Conservation (phyloP, 2,329 filamentous ascomycete genomes). For the Sporothrix mexicana region DNA sequence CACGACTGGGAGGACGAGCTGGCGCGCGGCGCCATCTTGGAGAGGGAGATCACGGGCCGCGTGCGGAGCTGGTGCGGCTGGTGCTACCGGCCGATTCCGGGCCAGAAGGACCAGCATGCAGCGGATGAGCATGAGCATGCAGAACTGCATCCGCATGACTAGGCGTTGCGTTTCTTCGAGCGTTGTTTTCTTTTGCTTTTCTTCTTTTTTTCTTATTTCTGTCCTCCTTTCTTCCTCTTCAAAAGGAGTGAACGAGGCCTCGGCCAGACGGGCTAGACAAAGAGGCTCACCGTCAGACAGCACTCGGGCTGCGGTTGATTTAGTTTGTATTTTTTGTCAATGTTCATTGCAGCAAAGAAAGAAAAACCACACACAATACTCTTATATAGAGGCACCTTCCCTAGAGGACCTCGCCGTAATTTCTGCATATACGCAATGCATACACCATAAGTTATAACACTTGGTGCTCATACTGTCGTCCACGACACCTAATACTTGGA, state of each 20-base stretch:
- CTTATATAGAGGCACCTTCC: neutral
- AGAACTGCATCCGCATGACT: conserved; percentile 29
- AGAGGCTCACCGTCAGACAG: neutral
- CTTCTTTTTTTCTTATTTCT: conserved; percentile 2
- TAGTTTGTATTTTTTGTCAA: neutral
- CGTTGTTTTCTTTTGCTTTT: neutral
- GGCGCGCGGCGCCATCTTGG: conserved; percentile 67
- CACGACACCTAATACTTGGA: too few relatives aligned
- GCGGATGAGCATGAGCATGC: conserved; percentile 7
- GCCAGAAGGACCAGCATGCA: conserved; percentile 50
- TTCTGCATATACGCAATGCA: neutral
- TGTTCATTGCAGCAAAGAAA: neutral
- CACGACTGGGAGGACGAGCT: conserved; percentile 84
- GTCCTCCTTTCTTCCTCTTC: conserved; percentile 5
- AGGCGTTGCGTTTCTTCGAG: neutral
- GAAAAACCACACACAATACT: neutral
- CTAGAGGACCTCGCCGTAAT: neutral
- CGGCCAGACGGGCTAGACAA: neutral
- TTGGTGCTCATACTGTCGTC: neutral
- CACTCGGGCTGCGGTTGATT: neutral
- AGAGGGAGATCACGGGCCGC: conserved; percentile 70
- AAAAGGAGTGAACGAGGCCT: conserved; percentile 17
- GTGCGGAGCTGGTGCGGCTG: conserved; percentile 89
- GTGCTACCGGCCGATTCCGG: conserved; percentile 79
- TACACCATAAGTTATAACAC: neutral